Conservation (phyloP, 148 eudicot genomes). For the Rhododendron simsii region DNA sequence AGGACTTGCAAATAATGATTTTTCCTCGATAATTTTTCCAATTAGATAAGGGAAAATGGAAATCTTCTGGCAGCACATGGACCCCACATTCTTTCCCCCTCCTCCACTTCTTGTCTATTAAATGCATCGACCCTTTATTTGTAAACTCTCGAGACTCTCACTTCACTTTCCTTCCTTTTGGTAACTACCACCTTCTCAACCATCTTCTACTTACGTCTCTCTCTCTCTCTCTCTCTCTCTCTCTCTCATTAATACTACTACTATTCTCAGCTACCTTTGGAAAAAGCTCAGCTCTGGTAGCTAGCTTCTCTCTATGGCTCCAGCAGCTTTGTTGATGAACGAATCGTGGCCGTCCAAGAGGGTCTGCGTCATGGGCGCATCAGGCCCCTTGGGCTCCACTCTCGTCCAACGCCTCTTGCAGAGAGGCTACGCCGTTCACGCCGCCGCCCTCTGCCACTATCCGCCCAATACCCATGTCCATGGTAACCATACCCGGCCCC, state of each 20-base stretch:
- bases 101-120: background rate
- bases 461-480: background rate
- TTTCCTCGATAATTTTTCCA: no score
- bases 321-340: background rate
- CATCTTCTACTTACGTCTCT: background rate
- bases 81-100: background rate
- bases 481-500: background rate
- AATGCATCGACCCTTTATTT: background rate
- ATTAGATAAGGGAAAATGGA: background rate
- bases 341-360: background rate
- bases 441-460: slow-evolving; percentile 34
- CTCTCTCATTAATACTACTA: background rate
- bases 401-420: slow-evolving; percentile 60
- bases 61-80: background rate
- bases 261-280: background rate
- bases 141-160: background rate
- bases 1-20: background rate
- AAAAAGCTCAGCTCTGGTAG: background rate
- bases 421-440: slow-evolving; percentile 66
- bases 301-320: background rate
- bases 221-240: background rate
- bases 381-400: slow-evolving; percentile 48
- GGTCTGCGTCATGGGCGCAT: slow-evolving; percentile 78
- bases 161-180: background rate
- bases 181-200: background rate